Conservation (phyloP, 208 protist genomes). For the Acanthamoeba culbertsoni region DNA sequence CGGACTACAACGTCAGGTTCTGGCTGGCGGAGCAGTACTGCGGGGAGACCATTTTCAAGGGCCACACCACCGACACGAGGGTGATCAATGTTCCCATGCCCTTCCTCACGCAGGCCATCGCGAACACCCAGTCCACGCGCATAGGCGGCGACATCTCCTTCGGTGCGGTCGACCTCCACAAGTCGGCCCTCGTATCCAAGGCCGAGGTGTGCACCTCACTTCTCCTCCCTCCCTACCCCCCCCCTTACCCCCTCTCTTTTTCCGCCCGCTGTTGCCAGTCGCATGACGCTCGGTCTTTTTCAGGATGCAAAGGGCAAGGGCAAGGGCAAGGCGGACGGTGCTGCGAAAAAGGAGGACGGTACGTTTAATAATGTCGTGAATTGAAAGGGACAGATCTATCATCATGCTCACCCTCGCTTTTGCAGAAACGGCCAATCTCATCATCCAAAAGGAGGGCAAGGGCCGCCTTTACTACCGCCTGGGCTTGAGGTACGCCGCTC, state of each 20-base stretch:
- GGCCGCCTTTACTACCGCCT: slow-evolving; percentile 60
- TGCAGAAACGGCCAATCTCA: slow-evolving; percentile 1
- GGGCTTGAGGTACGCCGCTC: not conserved
- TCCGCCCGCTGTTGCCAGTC: too few relatives aligned
- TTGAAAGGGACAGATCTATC: not conserved
- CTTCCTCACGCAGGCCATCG: not conserved
- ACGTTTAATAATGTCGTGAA: not conserved
- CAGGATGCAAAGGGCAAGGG: not conserved
- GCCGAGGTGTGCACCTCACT: not conserved
- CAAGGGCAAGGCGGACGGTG: not conserved
- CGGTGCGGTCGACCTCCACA: not conserved
- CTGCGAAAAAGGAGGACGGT: not conserved
- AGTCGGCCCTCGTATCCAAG: not conserved
- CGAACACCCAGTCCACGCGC: not conserved
- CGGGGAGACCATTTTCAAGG: slow-evolving; percentile 54
- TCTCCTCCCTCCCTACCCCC: not conserved
- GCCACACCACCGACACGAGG: slow-evolving; percentile 16
- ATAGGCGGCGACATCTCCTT: slow-evolving; percentile 16
- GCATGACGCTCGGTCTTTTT: too few relatives aligned
- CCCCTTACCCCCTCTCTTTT: not conserved
- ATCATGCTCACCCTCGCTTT: not conserved
- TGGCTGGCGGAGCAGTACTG: slow-evolving; percentile 52
- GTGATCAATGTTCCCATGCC: slow-evolving; percentile 46
- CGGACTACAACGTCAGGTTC: slow-evolving; percentile 10
- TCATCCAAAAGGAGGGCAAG: slow-evolving; percentile 57